Evolutionary conservation across 1,284 basidiomycete genomes (phyloP).

Genomic region (Rhodotorula glutinis): DNA sequence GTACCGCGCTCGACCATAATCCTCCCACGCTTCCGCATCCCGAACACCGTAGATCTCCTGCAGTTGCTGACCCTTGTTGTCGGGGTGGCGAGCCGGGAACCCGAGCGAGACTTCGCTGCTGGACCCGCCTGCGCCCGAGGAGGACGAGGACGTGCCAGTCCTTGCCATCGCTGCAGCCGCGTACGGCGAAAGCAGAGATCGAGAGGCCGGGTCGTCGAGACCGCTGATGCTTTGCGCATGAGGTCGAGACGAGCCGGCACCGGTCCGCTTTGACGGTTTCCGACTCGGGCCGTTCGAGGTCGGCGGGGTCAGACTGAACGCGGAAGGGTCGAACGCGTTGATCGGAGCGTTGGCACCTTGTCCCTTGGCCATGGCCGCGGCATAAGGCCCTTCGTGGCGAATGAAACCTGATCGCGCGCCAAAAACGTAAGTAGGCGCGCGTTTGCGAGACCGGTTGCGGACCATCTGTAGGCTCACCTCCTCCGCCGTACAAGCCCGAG

Average conservation of each 20-base stretch:
- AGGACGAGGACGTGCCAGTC: background rate
- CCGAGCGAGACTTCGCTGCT: constrained; percentile 7
- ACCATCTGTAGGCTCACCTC: constrained; percentile 12
- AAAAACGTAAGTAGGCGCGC: no score
- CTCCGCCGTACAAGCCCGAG: constrained; percentile 39
- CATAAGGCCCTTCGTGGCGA: constrained; percentile 40
- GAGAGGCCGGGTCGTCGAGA: background rate
- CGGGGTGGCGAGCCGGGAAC: constrained; percentile 15
- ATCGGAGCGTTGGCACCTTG: constrained; percentile 35
- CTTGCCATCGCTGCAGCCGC: constrained; percentile 2
- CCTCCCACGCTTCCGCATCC: constrained; percentile 39
- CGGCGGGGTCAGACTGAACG: constrained; percentile 19
- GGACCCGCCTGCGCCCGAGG: background rate
- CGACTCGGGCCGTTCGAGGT: background rate
- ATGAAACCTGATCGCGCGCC: constrained; percentile 33
- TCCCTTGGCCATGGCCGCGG: constrained; percentile 27
- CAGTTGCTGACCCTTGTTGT: constrained; percentile 33
- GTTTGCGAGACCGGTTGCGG: no score
- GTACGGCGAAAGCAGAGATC: background rate
- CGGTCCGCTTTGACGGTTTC: background rate
- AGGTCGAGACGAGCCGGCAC: background rate
- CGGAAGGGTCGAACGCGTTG: constrained; percentile 37
- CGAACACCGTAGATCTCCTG: constrained; percentile 39
- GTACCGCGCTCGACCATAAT: constrained; percentile 34
- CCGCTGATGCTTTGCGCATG: background rate